phyloP scores from a whole-genome alignment of 495 filamentous ascomycete genomes.

The Geopyxis carbonaria region DNA sequence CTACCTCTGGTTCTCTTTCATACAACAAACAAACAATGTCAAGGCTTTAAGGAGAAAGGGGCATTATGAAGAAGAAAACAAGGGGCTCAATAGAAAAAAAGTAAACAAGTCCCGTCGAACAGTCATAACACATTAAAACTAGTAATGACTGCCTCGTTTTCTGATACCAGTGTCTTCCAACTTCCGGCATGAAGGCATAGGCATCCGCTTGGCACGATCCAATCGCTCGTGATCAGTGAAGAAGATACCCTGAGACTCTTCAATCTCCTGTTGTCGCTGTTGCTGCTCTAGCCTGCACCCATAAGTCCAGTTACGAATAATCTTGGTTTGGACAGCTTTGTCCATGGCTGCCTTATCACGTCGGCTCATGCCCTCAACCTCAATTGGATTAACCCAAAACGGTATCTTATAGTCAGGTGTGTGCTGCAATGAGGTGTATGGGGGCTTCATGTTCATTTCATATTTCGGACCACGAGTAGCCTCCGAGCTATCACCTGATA shows the following conservation, averaged over 20 bases:
- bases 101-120: too few species aligned
- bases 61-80: too few species aligned
- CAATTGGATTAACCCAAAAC: constrained; percentile 69
- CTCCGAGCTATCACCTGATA: constrained; percentile 40
- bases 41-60: neutral
- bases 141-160: constrained; percentile 2
- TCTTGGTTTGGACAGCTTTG: constrained; percentile 52
- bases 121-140: neutral
- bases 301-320: constrained; percentile 44
- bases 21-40: neutral
- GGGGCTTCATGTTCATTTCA: constrained; percentile 48
- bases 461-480: constrained; percentile 49
- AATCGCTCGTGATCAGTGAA: constrained; percentile 65
- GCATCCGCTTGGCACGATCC: constrained; percentile 45
- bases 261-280: constrained; percentile 43
- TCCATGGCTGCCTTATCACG: constrained; percentile 58
- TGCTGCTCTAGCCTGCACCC: constrained; percentile 57
- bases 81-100: too few species aligned
- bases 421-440: constrained; percentile 55
- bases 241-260: constrained; percentile 83
- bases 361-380: constrained; percentile 49
- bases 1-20: neutral
- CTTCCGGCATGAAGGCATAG: constrained; percentile 27
- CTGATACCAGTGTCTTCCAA: constrained; percentile 19
- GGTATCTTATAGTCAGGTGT: constrained; percentile 52